Evolutionary conservation across 1,284 basidiomycete genomes (phyloP), one percentile per base, ranked within the genome.

Genomic region (Rhodotorula sp.): DNA sequence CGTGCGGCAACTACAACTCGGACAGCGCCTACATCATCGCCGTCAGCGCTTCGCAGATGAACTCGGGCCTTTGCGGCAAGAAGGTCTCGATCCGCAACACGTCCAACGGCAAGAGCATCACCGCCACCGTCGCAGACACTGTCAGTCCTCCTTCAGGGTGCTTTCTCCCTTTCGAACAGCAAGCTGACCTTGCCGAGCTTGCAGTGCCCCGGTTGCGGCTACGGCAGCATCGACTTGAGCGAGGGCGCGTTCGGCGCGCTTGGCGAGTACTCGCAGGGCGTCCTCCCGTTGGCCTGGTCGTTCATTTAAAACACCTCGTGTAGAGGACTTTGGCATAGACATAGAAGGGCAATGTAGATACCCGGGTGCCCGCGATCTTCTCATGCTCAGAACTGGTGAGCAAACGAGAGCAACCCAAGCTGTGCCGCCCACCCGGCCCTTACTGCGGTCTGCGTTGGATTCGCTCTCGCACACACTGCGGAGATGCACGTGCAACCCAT

Each of bases 61-160:
- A 61, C 64, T 58, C 61, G 23, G 49, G 41, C 4, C 21, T 42
- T 12, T 72, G 70, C 44, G 66, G 67, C 64, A 76, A 49, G 71
- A 34, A 21, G 2, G 78, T 60, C 34, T 58, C 41, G 13, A 54
- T 70, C 55, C 62, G 21, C 34, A 74, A 74, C 68, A 67, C 64
- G 19, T 89, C 70, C 82, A 89, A 87, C 81, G 84, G 85, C 74
- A 85, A 87, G 80, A 81, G 80, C 25, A 86, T 91, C 72, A 84
- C 81, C 4, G 92, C 88, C 68, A 85, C 3, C 17, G 71, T 76
- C 7, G 62, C 59, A 42, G 75, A 76, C 64, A 72, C 70, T 34
- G n/a, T 66, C 42, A n/a, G 50, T 25, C 2, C 34, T 50, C 42
- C 34, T 46, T 25, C 50, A 42, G n/a, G n/a, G 21, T 13, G 42